Base-by-base conservation (phyloP, 1,284 basidiomycete genomes). In the Microbotryum violaceum region DNA sequence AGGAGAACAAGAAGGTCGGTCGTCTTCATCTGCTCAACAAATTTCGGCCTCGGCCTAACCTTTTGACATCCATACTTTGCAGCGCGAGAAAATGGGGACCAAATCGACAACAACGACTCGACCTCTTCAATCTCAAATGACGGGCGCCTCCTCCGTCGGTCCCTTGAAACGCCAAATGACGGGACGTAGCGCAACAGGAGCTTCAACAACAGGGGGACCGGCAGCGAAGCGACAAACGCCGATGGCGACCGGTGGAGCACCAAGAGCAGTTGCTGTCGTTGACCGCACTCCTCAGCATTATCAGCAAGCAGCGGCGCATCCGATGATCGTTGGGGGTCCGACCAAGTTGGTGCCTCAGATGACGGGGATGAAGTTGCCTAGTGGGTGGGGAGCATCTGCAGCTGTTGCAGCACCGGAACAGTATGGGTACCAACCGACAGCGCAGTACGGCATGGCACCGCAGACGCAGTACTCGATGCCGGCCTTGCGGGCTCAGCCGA, bases 161-260 rank as follows among this genome's bases (percentile, higher is more conserved):
- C 66, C 64, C 1, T 45, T 68, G 29, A 68, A 68, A 42, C 66
- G 66, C 2, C 66, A 68, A 56, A 68, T 68, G 64, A 68, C 66
- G 1, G 66, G 66, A 50, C 56, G 55, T 1, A 31, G 49, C 33
- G 58, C 63, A 2, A 49, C 45, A 18, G 55, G 49, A 3, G 49
- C 57, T 1, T 45, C 61, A 6, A n/a, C 31, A 16, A 49, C 51
- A 18, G 16, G 52, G 3, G 49, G 51, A 16, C 66, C 66, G 1
- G 45, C 62, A 6, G 49, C 63, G 16, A 68, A 68, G 45, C 49
- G 57, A 1, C 62, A 63, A 51, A 48, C 47, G 5, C 44, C 62
- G 9, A 59, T 57, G 50, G 7, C 31, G 16, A 63, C 62, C 1
- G 54, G 42, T 9, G 57, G 49, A 6, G 46, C 55, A 2, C n/a